These are phyloP conservation scores for Hyphopichia wangnamkhiaoensis DNA, from an alignment of 1,139 yeast species.

Conservation along the genomic window DNA sequence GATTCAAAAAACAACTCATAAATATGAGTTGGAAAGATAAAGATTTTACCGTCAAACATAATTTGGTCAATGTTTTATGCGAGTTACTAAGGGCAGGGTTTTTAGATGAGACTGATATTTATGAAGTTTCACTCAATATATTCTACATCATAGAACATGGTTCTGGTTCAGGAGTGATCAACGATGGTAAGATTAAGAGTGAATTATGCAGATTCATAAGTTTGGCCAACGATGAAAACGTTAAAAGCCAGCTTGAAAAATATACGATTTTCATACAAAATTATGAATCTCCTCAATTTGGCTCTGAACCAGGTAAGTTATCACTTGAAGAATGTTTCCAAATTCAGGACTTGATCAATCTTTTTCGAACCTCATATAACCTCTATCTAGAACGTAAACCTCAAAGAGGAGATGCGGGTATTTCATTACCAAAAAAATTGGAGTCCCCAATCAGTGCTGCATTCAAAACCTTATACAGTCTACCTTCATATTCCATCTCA, in stretches of 20 bases:
- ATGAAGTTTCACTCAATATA: slow-evolving; percentile 44
- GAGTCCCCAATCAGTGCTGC: slow-evolving; percentile 8
- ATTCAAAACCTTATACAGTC: slow-evolving; percentile 19
- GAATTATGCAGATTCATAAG: slow-evolving; percentile 35
- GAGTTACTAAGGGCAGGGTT: slow-evolving; percentile 64
- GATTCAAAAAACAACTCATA: slow-evolving; percentile 64
- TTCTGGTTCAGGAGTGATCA: slow-evolving; percentile 15
- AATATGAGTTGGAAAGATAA: slow-evolving; percentile 50
- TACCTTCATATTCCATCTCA: slow-evolving; percentile 19
- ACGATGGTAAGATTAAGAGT: slow-evolving; percentile 32
- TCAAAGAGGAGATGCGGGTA: not conserved
- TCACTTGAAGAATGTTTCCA: slow-evolving; percentile 35
- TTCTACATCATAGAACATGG: slow-evolving; percentile 35
- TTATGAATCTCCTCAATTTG: slow-evolving; percentile 20
- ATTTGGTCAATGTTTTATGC: slow-evolving; percentile 53
- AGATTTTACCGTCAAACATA: slow-evolving; percentile 48
- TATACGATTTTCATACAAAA: slow-evolving; percentile 21
- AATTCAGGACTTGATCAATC: slow-evolving; percentile 34
- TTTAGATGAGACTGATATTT: slow-evolving; percentile 56
- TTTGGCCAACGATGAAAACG: slow-evolving; percentile 18
- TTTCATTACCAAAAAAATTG: not conserved
- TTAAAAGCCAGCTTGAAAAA: slow-evolving; percentile 20
- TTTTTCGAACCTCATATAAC: slow-evolving; percentile 7
- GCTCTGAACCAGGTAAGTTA: slow-evolving; percentile 23
- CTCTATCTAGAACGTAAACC: slow-evolving; percentile 2